Conservation (phyloP, 2,329 filamentous ascomycete species). For the Talaromyces amestolkiae region DNA sequence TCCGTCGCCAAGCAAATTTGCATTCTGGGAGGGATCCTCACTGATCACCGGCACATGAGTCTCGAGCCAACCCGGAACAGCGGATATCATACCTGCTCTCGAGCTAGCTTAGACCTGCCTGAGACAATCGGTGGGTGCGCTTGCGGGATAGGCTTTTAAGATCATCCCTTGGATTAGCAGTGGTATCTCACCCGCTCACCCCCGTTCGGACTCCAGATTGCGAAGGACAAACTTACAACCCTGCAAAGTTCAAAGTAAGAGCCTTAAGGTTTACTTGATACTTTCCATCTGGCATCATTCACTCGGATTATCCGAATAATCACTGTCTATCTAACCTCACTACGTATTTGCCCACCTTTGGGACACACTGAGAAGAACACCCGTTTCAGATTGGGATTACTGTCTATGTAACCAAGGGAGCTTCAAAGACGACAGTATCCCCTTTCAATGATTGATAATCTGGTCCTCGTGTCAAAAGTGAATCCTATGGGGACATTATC, state of each 20-base stretch:
- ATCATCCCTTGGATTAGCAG: conserved; percentile 3
- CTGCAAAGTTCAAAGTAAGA: neutral
- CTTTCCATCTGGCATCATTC: neutral
- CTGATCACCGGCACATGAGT: neutral
- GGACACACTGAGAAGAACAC: too few species aligned
- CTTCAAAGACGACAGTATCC: neutral
- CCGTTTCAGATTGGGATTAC: neutral
- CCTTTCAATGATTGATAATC: neutral
- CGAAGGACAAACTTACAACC: neutral
- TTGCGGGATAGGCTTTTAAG: neutral
- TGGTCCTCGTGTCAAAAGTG: neutral
- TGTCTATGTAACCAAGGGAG: neutral
- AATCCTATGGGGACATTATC: neutral
- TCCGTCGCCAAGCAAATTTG: neutral
- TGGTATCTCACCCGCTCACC: neutral
- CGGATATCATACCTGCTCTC: neutral
- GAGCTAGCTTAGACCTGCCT: neutral
- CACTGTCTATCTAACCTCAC: neutral
- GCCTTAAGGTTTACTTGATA: neutral
- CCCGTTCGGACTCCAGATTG: neutral
- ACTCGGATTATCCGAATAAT: neutral
- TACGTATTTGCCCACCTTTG: too few species aligned
- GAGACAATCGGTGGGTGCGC: conserved; percentile 10
- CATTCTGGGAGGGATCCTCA: neutral
- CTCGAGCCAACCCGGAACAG: conserved; percentile 12